A percentile compares a stretch with the other conserved stretches of the same genome.
Evolutionary conservation across 805 yeast species (phyloP).

Genomic region (Sugiyamaella boreocaroliniensis): DNA sequence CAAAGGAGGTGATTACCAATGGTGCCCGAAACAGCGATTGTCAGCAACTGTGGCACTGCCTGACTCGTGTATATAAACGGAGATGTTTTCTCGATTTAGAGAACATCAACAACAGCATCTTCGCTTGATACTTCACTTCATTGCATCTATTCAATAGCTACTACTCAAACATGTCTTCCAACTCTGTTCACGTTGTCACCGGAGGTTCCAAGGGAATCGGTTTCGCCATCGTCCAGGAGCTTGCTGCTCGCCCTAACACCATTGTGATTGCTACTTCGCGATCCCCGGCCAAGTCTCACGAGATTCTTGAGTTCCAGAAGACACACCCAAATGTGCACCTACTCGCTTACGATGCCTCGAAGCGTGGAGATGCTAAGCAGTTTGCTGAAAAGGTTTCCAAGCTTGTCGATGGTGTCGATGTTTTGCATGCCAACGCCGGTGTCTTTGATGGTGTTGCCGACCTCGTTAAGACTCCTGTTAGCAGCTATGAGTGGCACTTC

Average conservation of each 20-base stretch:
- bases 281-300: slow-evolving; percentile 11
- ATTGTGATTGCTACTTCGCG: slow-evolving; percentile 24
- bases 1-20: background rate
- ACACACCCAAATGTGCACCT: slow-evolving; percentile 20
- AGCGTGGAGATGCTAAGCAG: slow-evolving; percentile 17
- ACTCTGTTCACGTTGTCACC: slow-evolving; percentile 30
- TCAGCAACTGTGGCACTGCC: background rate
- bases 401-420: slow-evolving; percentile 23
- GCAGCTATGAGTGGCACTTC: slow-evolving; percentile 17
- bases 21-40: background rate
- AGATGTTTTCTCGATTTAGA: background rate
- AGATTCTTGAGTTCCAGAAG: slow-evolving; percentile 8
- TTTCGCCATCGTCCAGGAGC: slow-evolving; percentile 27
- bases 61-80: background rate
- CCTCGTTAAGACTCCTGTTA: background rate
- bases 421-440: slow-evolving; percentile 28
- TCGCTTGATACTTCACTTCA: background rate
- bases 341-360: slow-evolving; percentile 21
- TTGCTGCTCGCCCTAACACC: slow-evolving; percentile 21
- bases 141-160: background rate
- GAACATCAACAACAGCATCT: background rate
- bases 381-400: slow-evolving; percentile 14
- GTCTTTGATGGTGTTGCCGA: slow-evolving; percentile 8
- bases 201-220: slow-evolving; percentile 35
- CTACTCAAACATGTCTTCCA: slow-evolving; percentile 10